Evolutionary conservation across 441 rosid genomes (phyloP), one percentile per base, ranked within the genome.

Genomic region (Arabidopsis lyrata): DNA sequence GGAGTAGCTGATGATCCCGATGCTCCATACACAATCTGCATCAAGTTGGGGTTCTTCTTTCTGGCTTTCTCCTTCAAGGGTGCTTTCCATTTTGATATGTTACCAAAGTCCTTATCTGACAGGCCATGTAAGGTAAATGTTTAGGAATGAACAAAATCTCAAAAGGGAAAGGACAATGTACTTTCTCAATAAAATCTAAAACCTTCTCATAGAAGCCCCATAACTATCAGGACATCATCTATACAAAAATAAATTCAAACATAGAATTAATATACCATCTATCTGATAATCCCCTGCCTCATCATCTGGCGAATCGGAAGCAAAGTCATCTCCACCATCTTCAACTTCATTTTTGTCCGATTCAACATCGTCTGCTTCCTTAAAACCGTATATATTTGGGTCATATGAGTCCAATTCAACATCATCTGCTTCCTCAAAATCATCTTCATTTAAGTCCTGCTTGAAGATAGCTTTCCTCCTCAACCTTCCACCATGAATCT

Each of bases 71-170:
- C 89, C 73, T 72, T 62, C 88, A 94, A 77, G 47, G 89, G 85
- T 76, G 85, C 88, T 84, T 84, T 95, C 97, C 98, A 92, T 70
- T 88, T 87, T 57, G 99, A 89, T 80, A 76, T 69, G 69, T 90
- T 92, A 59, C 97, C 96, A 80, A 82, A 75, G 70, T 74, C 83
- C 69, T 73, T 86, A 72, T 83, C 92, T 79, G 68, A 29, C 63
- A 78, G 27, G 70, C 42, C 60, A 61, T 7, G 8, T 62, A 70
- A 34, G 38, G 66, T 54, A 55, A 27, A 31, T 56, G 68, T 59
- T 71, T 72, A 68, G 32, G 75, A 81, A 63, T 69, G 15, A 56
- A 72, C 62, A 31, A 66, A 50, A 20, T 27, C 18, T 63, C 16
- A 73, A 63, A 67, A 42, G 45, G 54, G 6, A 36, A 24, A 62